Evolutionary conservation across 1,139 yeast genomes (phyloP), one percentile per base, ranked within the genome.

Genomic region (Saccharomyces hybrid): DNA sequence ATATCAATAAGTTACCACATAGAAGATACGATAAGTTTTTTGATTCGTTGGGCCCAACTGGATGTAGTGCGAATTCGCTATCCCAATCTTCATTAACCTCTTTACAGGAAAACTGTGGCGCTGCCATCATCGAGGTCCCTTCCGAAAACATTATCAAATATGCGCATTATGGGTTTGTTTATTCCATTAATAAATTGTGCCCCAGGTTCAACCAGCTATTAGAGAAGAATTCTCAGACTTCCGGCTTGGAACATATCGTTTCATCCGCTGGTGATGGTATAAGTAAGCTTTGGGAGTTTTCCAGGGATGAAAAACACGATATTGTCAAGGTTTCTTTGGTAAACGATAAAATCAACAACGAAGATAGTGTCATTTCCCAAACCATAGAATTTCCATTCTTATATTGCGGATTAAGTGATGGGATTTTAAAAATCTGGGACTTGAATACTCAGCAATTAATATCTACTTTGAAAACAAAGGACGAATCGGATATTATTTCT

Each of bases 201-300:
- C 26, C 55, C 11, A 48, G 48, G 26, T 60, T 60, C 46, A 51
- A 55, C 27, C 52, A 11, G 3, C 16, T 23, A n/a, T 27, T 50
- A 11, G 49, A 48, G 5, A 46, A 34, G 13, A 29, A 31, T 5
- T 47, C 52, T 38, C 34, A 47, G 9, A 46, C 53, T 6, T 66
- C 64, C n/a, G 67, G 62, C 49, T 64, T 71, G 3, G 79, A 78
- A 48, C 66, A 73, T 8, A 66, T 85, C 5, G 71, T 83, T 3
- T 76, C 85, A 4, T 95, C 96, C 31, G 96, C 96, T 51, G 98
- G 98, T 50, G 98, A 93, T 70, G 98, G 98, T 0, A 65, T 80
- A 2, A 80, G 87, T 26, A 88, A 87, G 61, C 70, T 90, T 13
- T 93, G 99, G 99, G 72, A 74, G 1, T 61, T 80, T 23, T 47